Evolutionary conservation across 495 filamentous ascomycete genomes (phyloP).

Genomic region (Penicillium cosmopolitanum): DNA sequence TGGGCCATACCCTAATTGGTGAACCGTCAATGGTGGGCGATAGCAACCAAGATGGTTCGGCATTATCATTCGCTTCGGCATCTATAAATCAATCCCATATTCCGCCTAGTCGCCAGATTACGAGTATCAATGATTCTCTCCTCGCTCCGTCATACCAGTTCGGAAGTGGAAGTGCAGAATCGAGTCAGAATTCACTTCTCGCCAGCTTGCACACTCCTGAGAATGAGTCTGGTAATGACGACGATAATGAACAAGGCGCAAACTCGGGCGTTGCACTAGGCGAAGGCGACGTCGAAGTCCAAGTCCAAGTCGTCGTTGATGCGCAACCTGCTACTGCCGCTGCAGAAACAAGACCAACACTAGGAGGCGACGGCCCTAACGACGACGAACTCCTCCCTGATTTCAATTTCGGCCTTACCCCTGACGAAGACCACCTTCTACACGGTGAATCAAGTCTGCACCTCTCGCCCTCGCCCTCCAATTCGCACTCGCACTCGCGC

Average conservation of each 20-base stretch:
- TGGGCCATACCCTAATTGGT: constrained; percentile 12
- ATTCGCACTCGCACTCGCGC: constrained; percentile 10
- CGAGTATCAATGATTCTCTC: constrained; percentile 15
- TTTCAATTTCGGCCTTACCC: not conserved
- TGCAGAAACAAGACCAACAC: too few species aligned
- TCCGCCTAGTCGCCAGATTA: constrained; percentile 22
- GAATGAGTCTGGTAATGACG: too few species aligned
- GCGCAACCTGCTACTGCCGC: too few species aligned
- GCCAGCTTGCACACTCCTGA: not conserved
- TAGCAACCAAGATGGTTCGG: constrained; percentile 21
- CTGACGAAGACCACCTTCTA: constrained; percentile 20
- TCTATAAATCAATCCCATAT: constrained; percentile 26
- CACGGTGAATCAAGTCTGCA: constrained; percentile 19
- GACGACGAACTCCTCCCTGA: constrained; percentile 18
- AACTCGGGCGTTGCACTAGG: too few species aligned
- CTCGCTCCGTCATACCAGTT: constrained; percentile 4
- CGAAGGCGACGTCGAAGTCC: too few species aligned
- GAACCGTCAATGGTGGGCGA: not conserved
- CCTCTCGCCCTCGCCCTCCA: constrained; percentile 18
- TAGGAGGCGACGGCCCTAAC: not conserved
- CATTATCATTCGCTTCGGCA: constrained; percentile 18
- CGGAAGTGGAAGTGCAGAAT: constrained; percentile 8
- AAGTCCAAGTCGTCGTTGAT: too few species aligned
- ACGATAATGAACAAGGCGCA: not conserved
- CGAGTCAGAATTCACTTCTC: constrained; percentile 9